Evolutionary conservation across 208 protist genomes (phyloP).

Genomic region (Crithidia thermophila): DNA sequence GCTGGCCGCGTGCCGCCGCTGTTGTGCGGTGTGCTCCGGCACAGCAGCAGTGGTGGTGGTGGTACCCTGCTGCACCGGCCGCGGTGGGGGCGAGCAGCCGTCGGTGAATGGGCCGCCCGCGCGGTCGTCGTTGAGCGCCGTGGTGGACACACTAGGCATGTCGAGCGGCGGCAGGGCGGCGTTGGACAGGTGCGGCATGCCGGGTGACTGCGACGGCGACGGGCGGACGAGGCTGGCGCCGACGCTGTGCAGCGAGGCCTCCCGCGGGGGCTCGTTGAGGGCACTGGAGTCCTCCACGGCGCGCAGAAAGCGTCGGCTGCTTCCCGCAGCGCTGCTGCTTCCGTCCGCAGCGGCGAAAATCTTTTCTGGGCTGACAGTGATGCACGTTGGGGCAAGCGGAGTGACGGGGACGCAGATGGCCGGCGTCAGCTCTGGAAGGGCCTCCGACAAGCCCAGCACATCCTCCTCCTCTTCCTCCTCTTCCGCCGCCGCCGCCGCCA

Average conservation of each 20-base stretch:
- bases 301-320: too few species aligned
- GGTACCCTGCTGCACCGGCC: neutral
- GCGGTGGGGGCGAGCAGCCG: constrained; percentile 14
- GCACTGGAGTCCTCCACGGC: too few species aligned
- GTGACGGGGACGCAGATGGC: too few species aligned
- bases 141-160: too few species aligned
- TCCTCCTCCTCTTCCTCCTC: too few species aligned
- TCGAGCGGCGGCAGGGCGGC: constrained; percentile 3
- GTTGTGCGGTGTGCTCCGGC: neutral
- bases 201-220: constrained; percentile 1
- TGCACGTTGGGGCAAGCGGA: too few species aligned
- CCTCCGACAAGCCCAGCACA: neutral
- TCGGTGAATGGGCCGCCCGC: neutral
- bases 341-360: too few species aligned
- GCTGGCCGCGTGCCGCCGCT: constrained; percentile 10
- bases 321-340: too few species aligned
- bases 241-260: neutral
- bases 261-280: too few species aligned
- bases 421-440: constrained; percentile 5
- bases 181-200: neutral
- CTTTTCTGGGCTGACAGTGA: too few species aligned
- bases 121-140: neutral
- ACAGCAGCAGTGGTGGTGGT: too few species aligned
- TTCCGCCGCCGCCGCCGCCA: neutral
- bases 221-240: too few species aligned